Evolutionary conservation across 192 early-diverging fungal genomes (phyloP), one percentile per base, ranked within the genome.

Genomic region (Spizellomyces sp.): DNA sequence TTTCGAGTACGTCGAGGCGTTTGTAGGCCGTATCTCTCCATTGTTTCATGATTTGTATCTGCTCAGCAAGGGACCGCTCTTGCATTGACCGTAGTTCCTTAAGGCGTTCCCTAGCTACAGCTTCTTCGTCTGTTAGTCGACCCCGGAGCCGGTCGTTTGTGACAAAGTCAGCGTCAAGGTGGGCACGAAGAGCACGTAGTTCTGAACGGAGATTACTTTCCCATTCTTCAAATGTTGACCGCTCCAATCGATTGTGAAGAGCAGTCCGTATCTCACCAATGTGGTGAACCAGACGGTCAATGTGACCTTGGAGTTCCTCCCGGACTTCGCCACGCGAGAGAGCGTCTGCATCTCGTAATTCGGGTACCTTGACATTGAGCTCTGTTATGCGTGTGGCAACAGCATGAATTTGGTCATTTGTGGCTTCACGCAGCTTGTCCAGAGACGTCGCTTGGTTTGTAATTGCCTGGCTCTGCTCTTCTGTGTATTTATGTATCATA

Each of bases 281-380:
- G 9, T 52, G 48, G 48, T 52, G 48, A n/a, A 52, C 48, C 48
- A 52, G 48, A 10, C 48, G 48, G 48, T 52, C 48, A n/a, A 52
- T 52, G n/a, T 52, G 48, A 52, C 9, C 48, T n/a, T 52, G 48
- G 48, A 52, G 48, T n/a, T 52, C 48, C 48, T 52, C 48, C 48
- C 66, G 9, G 14, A 55, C 6, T n/a, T n/a, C n/a, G n/a, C n/a
- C n/a, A n/a, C n/a, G n/a, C n/a, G n/a, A n/a, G n/a, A n/a, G n/a
- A n/a, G n/a, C n/a, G n/a, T n/a, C n/a, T n/a, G n/a, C n/a, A n/a
- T n/a, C n/a, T n/a, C n/a, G n/a, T n/a, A n/a, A n/a, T n/a, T n/a
- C n/a, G n/a, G n/a, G n/a, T n/a, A n/a, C n/a, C n/a, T n/a, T n/a
- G n/a, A n/a, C n/a, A n/a, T n/a, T n/a, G n/a, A n/a, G n/a, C n/a